Base-by-base conservation (phyloP, 257 asterid genomes). In the Solanum chilense region DNA sequence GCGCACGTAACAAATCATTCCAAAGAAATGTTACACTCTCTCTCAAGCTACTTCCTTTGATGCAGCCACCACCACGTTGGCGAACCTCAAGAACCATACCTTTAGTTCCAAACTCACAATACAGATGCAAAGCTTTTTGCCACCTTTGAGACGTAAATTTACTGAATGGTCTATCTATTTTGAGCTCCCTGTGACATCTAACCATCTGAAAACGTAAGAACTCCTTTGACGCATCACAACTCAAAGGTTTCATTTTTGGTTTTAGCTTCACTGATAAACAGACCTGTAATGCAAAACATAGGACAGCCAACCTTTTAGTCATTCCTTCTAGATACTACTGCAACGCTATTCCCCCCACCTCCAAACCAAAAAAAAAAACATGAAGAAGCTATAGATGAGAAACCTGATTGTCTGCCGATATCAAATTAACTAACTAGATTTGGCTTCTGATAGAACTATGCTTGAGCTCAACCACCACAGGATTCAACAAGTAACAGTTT, bases 21-120 rank as follows among this genome's bases (percentile, higher is more conserved):
- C 99, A 96, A 74, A 90, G 87, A 88, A 94, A 93, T 27, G 94
- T 87, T 25, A 87, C 56, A 41, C 93, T 91, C 77, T 90, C 91
- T 44, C n/a, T 78, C 44, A 87, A 25, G 82, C 91, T 86, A 83
- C 97, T 95, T 86, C 96, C 93, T 90, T 89, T 94, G 84, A 93
- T 92, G 91, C 90, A 94, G 52, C 83, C 88, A 47, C 94, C 93
- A 45, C 98, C 95, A 85, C 83, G 92, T 70, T 86, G 89, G 29
- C 98, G 94, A 71, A 92, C 92, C 90, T 96, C 99, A 31, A 96
- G 90, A 47, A 88, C 89, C 27, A 91, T 66, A 37, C 98, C 99
- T 87, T 93, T 95, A 80, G 99, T 95, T 88, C 97, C 97, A 39
- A 96, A 96, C 89, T 95, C 99, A 73, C 97, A 93, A 91, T 94